Evolutionary conservation across 2,329 filamentous ascomycete genomes (phyloP).

Genomic region (Aspergillus candidus): DNA sequence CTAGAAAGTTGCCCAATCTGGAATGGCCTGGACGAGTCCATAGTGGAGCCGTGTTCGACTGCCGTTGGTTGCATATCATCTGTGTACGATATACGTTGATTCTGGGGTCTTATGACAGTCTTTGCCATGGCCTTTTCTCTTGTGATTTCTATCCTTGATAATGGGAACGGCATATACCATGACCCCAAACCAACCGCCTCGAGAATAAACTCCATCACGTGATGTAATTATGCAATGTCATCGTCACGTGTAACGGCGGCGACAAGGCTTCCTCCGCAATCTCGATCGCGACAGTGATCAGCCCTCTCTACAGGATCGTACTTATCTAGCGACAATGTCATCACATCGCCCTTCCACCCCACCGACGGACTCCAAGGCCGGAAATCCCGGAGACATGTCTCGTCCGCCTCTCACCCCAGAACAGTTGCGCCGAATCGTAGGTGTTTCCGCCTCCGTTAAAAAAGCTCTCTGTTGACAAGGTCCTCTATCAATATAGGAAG

Average conservation of each 20-base stretch:
- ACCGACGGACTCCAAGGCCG: conserved; percentile 36
- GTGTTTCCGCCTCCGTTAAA: conserved; percentile 3
- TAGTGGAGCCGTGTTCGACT: too few relatives aligned
- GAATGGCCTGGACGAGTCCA: background rate
- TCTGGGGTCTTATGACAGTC: too few relatives aligned
- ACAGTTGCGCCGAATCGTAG: conserved; percentile 53
- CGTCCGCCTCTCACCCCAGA: conserved; percentile 52
- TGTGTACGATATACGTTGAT: too few relatives aligned
- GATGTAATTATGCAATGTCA: background rate
- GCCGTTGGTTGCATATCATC: too few relatives aligned
- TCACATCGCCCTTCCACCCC: conserved; percentile 36
- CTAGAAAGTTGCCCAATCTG: background rate
- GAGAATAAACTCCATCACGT: background rate
- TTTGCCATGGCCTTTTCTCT: too few relatives aligned
- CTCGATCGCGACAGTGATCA: too few relatives aligned
- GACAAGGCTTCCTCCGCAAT: too few relatives aligned
- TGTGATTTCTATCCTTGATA: too few relatives aligned
- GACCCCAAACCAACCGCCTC: too few relatives aligned
- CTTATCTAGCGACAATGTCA: too few relatives aligned
- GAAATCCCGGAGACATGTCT: conserved; percentile 30
- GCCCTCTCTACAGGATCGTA: too few relatives aligned
- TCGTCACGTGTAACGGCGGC: background rate
- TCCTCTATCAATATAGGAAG: conserved; percentile 57
- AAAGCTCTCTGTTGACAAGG: conserved; percentile 3
- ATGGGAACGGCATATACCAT: too few relatives aligned